Conservation (phyloP, 306 rosid genomes). For the Cucumis sativus region DNA sequence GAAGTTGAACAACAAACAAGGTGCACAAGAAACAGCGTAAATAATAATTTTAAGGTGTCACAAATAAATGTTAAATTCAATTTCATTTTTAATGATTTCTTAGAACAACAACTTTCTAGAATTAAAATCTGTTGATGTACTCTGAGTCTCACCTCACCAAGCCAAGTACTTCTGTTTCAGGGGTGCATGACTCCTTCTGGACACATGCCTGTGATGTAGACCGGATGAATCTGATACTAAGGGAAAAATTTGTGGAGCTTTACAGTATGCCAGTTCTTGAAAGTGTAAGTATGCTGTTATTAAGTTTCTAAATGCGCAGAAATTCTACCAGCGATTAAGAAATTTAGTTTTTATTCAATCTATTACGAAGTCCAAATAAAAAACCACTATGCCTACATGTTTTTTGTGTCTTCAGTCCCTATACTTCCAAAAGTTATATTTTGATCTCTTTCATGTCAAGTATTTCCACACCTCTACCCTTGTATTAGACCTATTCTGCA, state of each 20-base stretch:
- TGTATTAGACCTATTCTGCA: background rate
- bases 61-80: background rate
- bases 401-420: background rate
- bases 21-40: background rate
- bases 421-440: background rate
- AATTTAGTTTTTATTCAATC: background rate
- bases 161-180: constrained; percentile 28
- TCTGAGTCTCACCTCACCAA: background rate
- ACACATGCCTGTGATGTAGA: constrained; percentile 80
- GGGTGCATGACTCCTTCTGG: constrained; percentile 90
- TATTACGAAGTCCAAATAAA: background rate
- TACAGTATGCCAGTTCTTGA: constrained; percentile 60
- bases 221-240: constrained; percentile 55
- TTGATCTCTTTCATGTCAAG: background rate
- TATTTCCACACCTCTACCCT: background rate
- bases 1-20: background rate
- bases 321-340: background rate
- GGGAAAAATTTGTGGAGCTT: constrained; percentile 72
- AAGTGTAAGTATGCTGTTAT: constrained; percentile 24
- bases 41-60: background rate
- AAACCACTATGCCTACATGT: background rate
- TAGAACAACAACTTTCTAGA: background rate
- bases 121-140: background rate
- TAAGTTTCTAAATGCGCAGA: background rate
- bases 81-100: background rate